Base-by-base conservation (phyloP, 176 grass and related monocot species). In the Ananas comosus region DNA sequence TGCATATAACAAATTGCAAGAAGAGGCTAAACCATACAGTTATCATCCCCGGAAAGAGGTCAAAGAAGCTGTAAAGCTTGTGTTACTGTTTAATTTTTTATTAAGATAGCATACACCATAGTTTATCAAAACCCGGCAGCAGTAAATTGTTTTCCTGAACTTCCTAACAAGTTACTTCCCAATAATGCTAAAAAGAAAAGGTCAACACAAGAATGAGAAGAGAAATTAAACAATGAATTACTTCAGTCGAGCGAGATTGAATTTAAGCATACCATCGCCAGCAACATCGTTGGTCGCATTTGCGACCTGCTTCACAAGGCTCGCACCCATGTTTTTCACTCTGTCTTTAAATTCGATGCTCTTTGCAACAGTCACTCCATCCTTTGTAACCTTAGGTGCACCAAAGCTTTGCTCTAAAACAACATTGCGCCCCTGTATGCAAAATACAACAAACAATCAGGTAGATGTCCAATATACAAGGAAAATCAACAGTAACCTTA, bases 361-460 rank as follows among this genome's bases (percentile, higher is more conserved):
- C 83, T 97, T 97, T 8, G 93, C 93, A 81, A 97, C 93, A 12
- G 89, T 97, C 48, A 97, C 93, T 56, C 93, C 93, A 29, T 92
- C 93, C 76, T 97, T 97, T 69, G 93, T 97, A 50, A 97, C 93
- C 83, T 97, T 97, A 10, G 93, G 93, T 65, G 93, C 86, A 80
- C 93, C 93, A 79, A 69, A 97, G 80, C 93, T 97, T 89, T 97
- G 93, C 77, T 92, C 93, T 53, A 92, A 81, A 52, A 97, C 78
- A 47, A 97, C 93, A 80, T 77, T 90, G 29, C 93, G 93, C 10
- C 93, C 93, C 93, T 97, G 48, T 11, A 77, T 42, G 9, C 11
- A 77, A 72, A 63, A 13, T 11, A 64, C 7, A 19, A 9, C 16
- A 51, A 75, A 27, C 78, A 27, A 80, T 56, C 51, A 64, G 70